Percentiles rank a stretch among this genome's conserved stretches.
Conservation (phyloP, 345 rosid species). For the Turnera subulata region DNA sequence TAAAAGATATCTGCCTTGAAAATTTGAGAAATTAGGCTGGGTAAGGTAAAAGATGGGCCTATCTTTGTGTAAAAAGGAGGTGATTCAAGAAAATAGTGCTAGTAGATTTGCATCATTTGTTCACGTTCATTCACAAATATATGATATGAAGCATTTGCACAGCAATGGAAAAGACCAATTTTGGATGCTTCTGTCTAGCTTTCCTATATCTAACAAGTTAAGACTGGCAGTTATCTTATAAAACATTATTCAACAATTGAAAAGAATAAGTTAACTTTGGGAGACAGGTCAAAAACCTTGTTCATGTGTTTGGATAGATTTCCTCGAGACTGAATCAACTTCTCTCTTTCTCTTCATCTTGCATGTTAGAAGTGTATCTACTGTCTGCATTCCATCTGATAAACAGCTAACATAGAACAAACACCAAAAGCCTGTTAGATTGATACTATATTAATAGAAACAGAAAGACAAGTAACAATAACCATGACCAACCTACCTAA, state of each 20-base stretch:
- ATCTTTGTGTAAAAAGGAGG: too few relatives aligned
- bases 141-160: too few relatives aligned
- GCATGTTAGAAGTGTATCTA: slow-evolving; percentile 82
- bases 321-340: slow-evolving; percentile 26
- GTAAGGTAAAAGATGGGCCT: too few relatives aligned
- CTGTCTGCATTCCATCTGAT: slow-evolving; percentile 73
- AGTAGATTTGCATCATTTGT: too few relatives aligned
- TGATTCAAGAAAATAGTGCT: too few relatives aligned
- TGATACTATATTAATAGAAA: neutral
- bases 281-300: slow-evolving; percentile 46
- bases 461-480: slow-evolving; percentile 13
- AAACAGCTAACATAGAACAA: slow-evolving; percentile 57
- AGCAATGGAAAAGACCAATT: neutral
- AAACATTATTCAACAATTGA: too few relatives aligned
- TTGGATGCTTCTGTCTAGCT: neutral
- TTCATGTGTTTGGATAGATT: slow-evolving; percentile 28
- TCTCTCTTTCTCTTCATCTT: slow-evolving; percentile 64
- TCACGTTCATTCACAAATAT: too few relatives aligned
- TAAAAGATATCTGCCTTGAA: too few relatives aligned
- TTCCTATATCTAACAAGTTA: slow-evolving; percentile 7
- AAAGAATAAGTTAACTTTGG: neutral
- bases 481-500: slow-evolving; percentile 74
- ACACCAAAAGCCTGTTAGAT: slow-evolving; percentile 20
- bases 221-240: neutral
- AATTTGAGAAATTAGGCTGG: too few relatives aligned